A percentile compares a stretch with the other conserved stretches of the same genome.
These are phyloP conservation scores for Yamadazyma atmosphaerica DNA, from an alignment of 1,139 yeast genomes.

Conservation along the genomic window DNA sequence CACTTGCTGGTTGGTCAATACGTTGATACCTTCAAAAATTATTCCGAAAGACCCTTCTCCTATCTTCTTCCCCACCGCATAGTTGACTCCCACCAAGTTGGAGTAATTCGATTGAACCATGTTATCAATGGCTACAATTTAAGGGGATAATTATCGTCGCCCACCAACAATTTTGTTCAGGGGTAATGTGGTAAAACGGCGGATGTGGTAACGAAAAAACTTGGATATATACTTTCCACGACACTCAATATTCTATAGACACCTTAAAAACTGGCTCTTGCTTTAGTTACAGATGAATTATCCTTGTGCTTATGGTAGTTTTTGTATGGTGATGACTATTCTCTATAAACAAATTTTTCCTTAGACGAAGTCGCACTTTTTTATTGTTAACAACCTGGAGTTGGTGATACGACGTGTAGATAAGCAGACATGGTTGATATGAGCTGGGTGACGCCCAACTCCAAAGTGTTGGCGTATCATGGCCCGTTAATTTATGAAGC, in stretches of 20 bases:
- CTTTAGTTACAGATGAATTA: too few species aligned
- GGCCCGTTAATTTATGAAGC: slow-evolving; percentile 93
- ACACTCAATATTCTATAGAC: too few species aligned
- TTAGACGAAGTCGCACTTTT: slow-evolving; percentile 5
- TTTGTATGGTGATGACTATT: neutral
- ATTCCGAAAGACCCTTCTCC: slow-evolving; percentile 99
- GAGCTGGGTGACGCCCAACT: slow-evolving; percentile 26
- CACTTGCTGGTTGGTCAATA: slow-evolving; percentile 75
- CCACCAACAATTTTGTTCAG: too few species aligned
- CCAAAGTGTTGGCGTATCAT: slow-evolving; percentile 77
- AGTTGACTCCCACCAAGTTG: slow-evolving; percentile 66
- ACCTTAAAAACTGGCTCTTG: too few species aligned
- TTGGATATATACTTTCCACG: too few species aligned
- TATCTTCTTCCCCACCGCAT: slow-evolving; percentile 92
- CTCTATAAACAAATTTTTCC: slow-evolving; percentile 4
- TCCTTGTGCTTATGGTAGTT: too few species aligned
- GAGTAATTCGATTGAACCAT: slow-evolving; percentile 17
- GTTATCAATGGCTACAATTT: neutral
- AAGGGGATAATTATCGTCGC: too few species aligned
- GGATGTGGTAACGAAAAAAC: neutral
- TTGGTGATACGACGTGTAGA: too few species aligned
- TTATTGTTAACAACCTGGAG: too few species aligned
- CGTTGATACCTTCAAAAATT: slow-evolving; percentile 90
- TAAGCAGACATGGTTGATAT: neutral
- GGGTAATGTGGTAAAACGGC: too few species aligned